A percentile compares a stretch with the other conserved stretches of the same genome.
Evolutionary conservation across 306 rosid species (phyloP).

Genomic region (Citrullus mucosospermus): DNA sequence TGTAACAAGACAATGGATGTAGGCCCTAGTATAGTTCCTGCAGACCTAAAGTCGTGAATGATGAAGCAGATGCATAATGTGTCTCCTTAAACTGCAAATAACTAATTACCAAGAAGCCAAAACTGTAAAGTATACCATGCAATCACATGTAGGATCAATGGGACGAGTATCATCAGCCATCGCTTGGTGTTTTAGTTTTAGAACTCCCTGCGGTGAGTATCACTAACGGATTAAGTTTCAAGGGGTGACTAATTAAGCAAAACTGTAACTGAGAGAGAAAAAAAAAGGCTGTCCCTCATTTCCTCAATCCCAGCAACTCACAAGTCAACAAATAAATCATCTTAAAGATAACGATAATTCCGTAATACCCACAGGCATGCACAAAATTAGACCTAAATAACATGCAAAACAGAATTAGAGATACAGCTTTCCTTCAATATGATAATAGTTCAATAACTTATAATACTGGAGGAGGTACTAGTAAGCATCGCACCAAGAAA

Average conservation of each 20-base stretch:
- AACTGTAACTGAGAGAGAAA: background rate
- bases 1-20: conserved; percentile 88
- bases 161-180: conserved; percentile 96
- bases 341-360: background rate
- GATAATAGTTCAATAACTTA: background rate
- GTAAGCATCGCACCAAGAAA: background rate
- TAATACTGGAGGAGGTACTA: background rate
- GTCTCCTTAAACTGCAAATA: background rate
- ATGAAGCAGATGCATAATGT: conserved; percentile 11
- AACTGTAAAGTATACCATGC: conserved; percentile 56
- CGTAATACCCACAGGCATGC: background rate
- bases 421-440: background rate
- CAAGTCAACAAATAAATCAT: background rate
- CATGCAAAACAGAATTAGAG: background rate
- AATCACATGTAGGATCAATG: conserved; percentile 70
- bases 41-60: conserved; percentile 54
- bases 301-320: background rate
- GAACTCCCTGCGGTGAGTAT: conserved; percentile 52
- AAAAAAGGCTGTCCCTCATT: background rate
- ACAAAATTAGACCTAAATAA: background rate
- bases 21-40: conserved; percentile 82
- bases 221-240: background rate
- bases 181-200: conserved; percentile 62
- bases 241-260: background rate
- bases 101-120: conserved; percentile 1